Percentiles rank a stretch among this genome's conserved stretches.
Evolutionary conservation across 2,329 filamentous ascomycete species (phyloP).

Genomic region (Daldinia sp.): DNA sequence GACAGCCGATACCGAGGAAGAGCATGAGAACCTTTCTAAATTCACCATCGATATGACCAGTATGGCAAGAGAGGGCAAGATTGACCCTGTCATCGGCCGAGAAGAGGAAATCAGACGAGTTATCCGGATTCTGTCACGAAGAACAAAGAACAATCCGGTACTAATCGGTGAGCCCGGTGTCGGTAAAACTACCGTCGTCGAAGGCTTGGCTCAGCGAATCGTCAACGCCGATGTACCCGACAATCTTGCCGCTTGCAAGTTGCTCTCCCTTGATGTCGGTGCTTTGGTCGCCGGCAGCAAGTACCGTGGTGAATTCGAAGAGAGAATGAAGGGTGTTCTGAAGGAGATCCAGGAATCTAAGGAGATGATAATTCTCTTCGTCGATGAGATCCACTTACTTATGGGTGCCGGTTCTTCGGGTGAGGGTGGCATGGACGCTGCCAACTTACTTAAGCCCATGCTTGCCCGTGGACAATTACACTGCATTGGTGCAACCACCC

Average conservation of each 20-base stretch:
- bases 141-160: slow-evolving; percentile 99
- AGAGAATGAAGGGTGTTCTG: slow-evolving; percentile 98
- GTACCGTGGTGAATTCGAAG: slow-evolving; percentile 98
- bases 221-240: slow-evolving; percentile 97
- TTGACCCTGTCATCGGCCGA: slow-evolving; percentile 95
- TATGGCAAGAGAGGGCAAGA: slow-evolving; percentile 96
- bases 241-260: slow-evolving; percentile 91
- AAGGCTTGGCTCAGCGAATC: slow-evolving; percentile 94
- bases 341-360: slow-evolving; percentile 96
- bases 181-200: slow-evolving; percentile 97
- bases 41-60: slow-evolving; percentile 99
- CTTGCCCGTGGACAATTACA: slow-evolving; percentile 95
- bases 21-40: slow-evolving; percentile 95
- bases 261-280: slow-evolving; percentile 95
- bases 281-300: slow-evolving; percentile 97
- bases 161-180: slow-evolving; percentile 98
- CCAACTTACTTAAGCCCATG: slow-evolving; percentile 98
- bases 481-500: slow-evolving; percentile 96
- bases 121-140: slow-evolving; percentile 88
- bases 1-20: slow-evolving; percentile 91
- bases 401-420: slow-evolving; percentile 97
- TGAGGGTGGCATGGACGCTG: slow-evolving; percentile 98
- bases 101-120: slow-evolving; percentile 96
- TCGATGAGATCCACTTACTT: slow-evolving; percentile 97
- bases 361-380: slow-evolving; percentile 97